These are phyloP conservation scores for Acrocalymma vagum DNA, from an alignment of 2,329 filamentous ascomycete species.

Conservation along the genomic window DNA sequence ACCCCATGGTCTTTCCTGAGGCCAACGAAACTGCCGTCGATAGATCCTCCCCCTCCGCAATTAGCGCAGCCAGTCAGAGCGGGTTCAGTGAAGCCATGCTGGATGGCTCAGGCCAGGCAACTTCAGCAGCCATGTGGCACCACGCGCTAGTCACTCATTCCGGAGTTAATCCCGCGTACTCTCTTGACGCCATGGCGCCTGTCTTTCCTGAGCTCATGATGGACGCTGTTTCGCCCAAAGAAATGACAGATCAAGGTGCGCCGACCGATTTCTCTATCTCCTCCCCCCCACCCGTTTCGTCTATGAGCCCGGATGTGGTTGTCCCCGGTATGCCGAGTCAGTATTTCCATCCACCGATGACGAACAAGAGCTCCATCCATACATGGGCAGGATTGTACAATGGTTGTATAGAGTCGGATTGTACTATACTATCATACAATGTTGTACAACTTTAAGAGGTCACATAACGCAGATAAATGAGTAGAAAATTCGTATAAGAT, in stretches of 20 bases:
- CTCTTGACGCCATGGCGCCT: constrained; percentile 74
- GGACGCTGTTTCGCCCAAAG: constrained; percentile 77
- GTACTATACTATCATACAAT: no score
- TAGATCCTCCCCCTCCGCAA: constrained; percentile 90
- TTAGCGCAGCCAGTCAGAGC: constrained; percentile 91
- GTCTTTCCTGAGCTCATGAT: constrained; percentile 76
- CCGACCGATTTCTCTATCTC: constrained; percentile 77
- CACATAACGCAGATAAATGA: no score
- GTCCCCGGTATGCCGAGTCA: constrained; percentile 67
- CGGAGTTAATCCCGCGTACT: constrained; percentile 70
- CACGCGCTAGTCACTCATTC: constrained; percentile 68
- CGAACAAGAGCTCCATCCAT: no score
- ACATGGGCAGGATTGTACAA: no score
- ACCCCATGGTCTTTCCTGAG: constrained; percentile 61
- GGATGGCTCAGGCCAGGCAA: constrained; percentile 65
- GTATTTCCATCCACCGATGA: constrained; percentile 70
- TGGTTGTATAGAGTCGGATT: no score
- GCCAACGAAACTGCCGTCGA: constrained; percentile 82
- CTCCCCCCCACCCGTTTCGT: constrained; percentile 76
- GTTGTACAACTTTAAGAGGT: no score
- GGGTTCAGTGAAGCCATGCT: constrained; percentile 89
- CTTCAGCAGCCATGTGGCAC: constrained; percentile 39
- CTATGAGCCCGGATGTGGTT: constrained; percentile 71
- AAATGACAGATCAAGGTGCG: constrained; percentile 72
- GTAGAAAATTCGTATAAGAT: no score